These are phyloP conservation scores for Magnusiomyces tetraspermus DNA, from an alignment of 1,139 yeast genomes.

Conservation along the genomic window DNA sequence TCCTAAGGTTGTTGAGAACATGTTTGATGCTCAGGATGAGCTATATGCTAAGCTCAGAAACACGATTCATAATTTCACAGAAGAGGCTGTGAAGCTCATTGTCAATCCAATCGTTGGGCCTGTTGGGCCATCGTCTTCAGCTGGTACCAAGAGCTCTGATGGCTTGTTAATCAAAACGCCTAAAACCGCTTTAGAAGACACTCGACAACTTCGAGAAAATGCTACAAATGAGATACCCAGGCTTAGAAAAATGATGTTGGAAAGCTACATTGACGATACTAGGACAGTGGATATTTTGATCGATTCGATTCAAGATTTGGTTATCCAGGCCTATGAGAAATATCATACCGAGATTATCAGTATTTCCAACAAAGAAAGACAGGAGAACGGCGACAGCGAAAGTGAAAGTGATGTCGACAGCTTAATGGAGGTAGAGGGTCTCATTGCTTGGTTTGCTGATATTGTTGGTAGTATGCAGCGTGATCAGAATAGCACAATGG, in stretches of 20 bases:
- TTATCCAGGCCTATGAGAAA: slow-evolving; percentile 41
- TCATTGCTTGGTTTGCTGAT: slow-evolving; percentile 47
- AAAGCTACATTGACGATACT: slow-evolving; percentile 38
- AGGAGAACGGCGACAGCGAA: slow-evolving; percentile 17
- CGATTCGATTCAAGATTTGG: slow-evolving; percentile 52
- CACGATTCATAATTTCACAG: slow-evolving; percentile 56
- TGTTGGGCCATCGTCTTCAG: slow-evolving; percentile 25
- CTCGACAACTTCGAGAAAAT: slow-evolving; percentile 40
- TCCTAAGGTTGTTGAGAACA: slow-evolving; percentile 75
- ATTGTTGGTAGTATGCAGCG: slow-evolving; percentile 32
- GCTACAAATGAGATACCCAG: slow-evolving; percentile 47
- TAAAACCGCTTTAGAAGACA: slow-evolving; percentile 27
- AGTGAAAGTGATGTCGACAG: slow-evolving; percentile 22
- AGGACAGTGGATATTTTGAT: slow-evolving; percentile 42
- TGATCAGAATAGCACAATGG: background rate
- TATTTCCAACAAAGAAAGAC: slow-evolving; percentile 4
- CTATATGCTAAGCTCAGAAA: slow-evolving; percentile 63
- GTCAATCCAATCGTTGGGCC: slow-evolving; percentile 30
- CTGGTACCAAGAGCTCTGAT: slow-evolving; percentile 40
- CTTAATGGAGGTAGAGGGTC: slow-evolving; percentile 30
- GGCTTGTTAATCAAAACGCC: slow-evolving; percentile 26
- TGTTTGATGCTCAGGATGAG: slow-evolving; percentile 78
- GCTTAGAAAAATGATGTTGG: slow-evolving; percentile 41
- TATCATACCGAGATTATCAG: slow-evolving; percentile 33
- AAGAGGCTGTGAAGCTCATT: slow-evolving; percentile 31